These are phyloP conservation scores for Lachnellula subtilissima DNA, from an alignment of 2,329 filamentous ascomycete genomes.

Conservation along the genomic window DNA sequence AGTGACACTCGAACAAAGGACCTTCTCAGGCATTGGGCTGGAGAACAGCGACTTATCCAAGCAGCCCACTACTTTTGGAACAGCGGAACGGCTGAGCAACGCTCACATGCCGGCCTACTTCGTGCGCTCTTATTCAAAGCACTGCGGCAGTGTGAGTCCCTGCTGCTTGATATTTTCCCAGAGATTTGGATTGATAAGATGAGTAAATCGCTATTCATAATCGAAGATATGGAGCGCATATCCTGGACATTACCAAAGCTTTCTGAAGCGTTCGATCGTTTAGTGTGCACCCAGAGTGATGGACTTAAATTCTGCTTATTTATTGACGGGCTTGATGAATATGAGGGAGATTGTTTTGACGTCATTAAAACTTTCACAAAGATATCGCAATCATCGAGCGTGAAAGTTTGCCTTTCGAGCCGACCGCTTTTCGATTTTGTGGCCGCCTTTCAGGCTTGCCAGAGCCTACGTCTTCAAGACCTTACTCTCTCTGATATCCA, in stretches of 20 bases:
- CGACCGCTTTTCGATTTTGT: slow-evolving; percentile 2
- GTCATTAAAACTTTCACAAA: not conserved
- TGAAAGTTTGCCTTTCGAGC: not conserved
- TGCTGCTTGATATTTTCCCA: not conserved
- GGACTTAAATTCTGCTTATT: not conserved
- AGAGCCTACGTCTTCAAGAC: slow-evolving; percentile 17
- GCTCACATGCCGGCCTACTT: not conserved
- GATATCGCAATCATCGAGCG: not conserved
- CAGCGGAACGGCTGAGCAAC: not conserved
- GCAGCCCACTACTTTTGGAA: not conserved
- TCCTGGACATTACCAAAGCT: not conserved
- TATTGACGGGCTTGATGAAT: not conserved
- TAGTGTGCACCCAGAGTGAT: not conserved
- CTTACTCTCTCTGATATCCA: slow-evolving; percentile 22
- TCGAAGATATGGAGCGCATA: not conserved
- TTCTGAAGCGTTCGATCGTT: not conserved
- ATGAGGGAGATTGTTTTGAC: not conserved
- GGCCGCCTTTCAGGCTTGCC: slow-evolving; percentile 14
- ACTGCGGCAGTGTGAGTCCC: not conserved
- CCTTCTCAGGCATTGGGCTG: not conserved
- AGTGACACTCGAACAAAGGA: not conserved
- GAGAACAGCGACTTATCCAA: not conserved
- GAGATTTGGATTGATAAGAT: not conserved
- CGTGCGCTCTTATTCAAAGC: not conserved
- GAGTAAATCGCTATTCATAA: not conserved